phyloP scores from a whole-genome alignment of 2,329 filamentous ascomycete genomes.

The Nothomitra cinnamomea region DNA sequence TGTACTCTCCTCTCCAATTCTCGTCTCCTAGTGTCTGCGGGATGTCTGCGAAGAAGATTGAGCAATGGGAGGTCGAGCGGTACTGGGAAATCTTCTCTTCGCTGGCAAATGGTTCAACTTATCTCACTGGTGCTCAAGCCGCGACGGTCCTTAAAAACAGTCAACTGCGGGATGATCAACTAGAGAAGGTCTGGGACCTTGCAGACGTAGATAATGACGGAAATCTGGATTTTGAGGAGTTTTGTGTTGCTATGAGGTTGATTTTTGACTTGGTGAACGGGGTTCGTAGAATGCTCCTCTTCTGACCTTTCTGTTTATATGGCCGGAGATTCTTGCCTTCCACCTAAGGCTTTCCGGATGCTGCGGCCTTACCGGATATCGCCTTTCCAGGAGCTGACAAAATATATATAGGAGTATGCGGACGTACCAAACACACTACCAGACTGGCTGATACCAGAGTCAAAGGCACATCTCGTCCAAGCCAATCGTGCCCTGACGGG shows the following conservation, averaged over 20 bases:
- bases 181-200: constrained; percentile 95
- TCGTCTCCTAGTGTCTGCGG: not conserved
- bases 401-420: constrained; percentile 50
- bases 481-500: constrained; percentile 65
- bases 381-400: not conserved
- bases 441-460: constrained; percentile 94
- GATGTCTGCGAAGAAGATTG: constrained; percentile 34
- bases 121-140: constrained; percentile 51
- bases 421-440: constrained; percentile 77
- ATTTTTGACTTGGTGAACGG: constrained; percentile 97
- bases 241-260: constrained; percentile 95
- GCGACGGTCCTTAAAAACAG: constrained; percentile 59
- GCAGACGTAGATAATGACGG: constrained; percentile 96
- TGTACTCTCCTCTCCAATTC: not conserved
- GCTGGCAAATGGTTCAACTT: constrained; percentile 43
- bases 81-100: constrained; percentile 70
- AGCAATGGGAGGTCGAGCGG: constrained; percentile 58
- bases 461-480: constrained; percentile 78
- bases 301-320: not conserved
- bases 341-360: not conserved
- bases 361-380: not conserved
- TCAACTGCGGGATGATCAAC: constrained; percentile 58
- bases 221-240: constrained; percentile 97
- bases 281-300: constrained; percentile 32
- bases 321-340: not conserved